Conservation (phyloP, 2,329 filamentous ascomycete genomes). For the Fusarium incarnatum region DNA sequence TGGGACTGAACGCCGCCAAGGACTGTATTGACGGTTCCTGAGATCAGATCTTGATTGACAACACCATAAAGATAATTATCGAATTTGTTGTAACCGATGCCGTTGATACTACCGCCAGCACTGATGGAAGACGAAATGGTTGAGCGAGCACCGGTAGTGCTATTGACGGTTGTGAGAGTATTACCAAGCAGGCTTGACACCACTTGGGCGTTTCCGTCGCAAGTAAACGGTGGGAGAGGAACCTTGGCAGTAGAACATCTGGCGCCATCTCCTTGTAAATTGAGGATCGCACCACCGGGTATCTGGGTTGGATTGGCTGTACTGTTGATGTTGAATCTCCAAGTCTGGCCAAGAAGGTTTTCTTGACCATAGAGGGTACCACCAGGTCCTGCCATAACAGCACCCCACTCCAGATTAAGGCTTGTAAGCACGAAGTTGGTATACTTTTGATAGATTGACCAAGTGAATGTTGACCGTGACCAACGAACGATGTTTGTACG, state of each 20-base stretch:
- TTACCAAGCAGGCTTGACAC: background rate
- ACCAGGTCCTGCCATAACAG: background rate
- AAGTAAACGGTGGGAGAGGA: background rate
- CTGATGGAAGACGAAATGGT: too few relatives aligned
- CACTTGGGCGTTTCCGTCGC: background rate
- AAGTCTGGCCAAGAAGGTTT: conserved; percentile 2
- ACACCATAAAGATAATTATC: too few relatives aligned
- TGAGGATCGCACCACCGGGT: background rate
- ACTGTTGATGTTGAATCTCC: conserved; percentile 2
- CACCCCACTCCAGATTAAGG: background rate
- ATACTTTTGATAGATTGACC: conserved; percentile 11
- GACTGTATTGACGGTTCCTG: too few relatives aligned
- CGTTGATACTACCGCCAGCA: too few relatives aligned
- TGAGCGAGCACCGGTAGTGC: too few relatives aligned
- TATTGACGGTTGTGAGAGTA: background rate
- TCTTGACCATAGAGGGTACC: conserved; percentile 1
- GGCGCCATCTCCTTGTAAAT: conserved; percentile 1
- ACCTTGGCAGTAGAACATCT: background rate
- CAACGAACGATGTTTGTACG: conserved; percentile 24
- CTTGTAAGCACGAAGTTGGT: conserved; percentile 3
- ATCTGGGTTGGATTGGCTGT: background rate
- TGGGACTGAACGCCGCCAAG: too few relatives aligned
- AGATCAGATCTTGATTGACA: too few relatives aligned
- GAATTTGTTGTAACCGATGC: too few relatives aligned
- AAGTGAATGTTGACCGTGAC: conserved; percentile 9